phyloP scores from a whole-genome alignment of 768 basidiomycete species.

The Hypsizygus marmoreus region DNA sequence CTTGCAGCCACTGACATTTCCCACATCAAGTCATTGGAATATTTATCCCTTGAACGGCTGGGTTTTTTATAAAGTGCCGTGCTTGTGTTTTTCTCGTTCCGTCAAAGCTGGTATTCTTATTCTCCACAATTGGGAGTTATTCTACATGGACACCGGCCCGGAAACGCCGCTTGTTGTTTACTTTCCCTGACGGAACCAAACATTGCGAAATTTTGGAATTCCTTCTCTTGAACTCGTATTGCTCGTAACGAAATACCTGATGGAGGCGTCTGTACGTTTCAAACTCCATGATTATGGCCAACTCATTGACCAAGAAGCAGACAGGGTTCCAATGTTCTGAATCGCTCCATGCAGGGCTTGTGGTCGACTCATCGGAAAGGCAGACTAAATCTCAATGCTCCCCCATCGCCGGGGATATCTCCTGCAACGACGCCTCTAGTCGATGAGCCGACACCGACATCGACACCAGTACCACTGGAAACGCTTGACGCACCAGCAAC shows the following conservation, averaged over 20 bases:
- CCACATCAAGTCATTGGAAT: too few species aligned
- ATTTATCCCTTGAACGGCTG: too few species aligned
- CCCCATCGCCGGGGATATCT: slow-evolving; percentile 29
- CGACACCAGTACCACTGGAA: slow-evolving; percentile 21
- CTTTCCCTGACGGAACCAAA: too few species aligned
- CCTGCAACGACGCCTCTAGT: slow-evolving; percentile 22
- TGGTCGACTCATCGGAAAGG: slow-evolving; percentile 70
- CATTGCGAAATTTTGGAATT: too few species aligned
- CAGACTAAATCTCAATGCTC: slow-evolving; percentile 69
- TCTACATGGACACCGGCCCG: too few species aligned
- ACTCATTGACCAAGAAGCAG: slow-evolving; percentile 45
- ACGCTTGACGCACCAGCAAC: slow-evolving; percentile 13
- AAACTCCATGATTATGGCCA: slow-evolving; percentile 2
- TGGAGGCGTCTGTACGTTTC: slow-evolving; percentile 30
- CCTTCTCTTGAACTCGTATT: too few species aligned
- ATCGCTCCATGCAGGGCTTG: slow-evolving; percentile 77
- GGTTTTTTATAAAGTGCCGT: too few species aligned
- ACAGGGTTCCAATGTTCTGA: slow-evolving; percentile 74
- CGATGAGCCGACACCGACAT: slow-evolving; percentile 21
- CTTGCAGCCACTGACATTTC: too few species aligned
- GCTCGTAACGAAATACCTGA: slow-evolving; percentile 4
- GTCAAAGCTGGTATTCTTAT: too few species aligned
- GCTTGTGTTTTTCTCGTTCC: too few species aligned
- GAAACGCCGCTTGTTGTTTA: too few species aligned
- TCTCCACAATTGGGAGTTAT: too few species aligned